These are phyloP conservation scores for Kingdonia uniflora DNA, from an alignment of 164 flowering plant genomes.

Conservation along the genomic window DNA sequence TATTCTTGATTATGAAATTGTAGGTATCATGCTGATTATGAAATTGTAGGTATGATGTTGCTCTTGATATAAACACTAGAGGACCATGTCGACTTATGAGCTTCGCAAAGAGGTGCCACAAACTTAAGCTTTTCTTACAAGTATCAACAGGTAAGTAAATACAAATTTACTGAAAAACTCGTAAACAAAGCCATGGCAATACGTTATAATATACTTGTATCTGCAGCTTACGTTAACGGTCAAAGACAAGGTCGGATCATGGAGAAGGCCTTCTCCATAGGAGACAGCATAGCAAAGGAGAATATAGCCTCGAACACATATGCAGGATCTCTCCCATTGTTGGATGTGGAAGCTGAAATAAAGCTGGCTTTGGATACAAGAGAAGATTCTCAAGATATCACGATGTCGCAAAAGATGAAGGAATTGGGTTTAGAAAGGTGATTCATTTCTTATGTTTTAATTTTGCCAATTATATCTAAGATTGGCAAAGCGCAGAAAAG, in stretches of 20 bases:
- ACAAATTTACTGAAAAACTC: background rate
- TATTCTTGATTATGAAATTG: conserved; percentile 4
- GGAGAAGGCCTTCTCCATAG: conserved; percentile 68
- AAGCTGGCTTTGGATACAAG: conserved; percentile 33
- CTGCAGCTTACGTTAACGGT: conserved; percentile 87
- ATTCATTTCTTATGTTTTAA: background rate
- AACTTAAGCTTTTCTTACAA: conserved; percentile 62
- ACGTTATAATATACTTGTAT: no score
- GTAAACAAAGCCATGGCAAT: background rate
- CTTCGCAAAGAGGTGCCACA: conserved; percentile 60
- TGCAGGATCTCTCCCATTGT: conserved; percentile 19
- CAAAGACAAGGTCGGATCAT: conserved; percentile 74
- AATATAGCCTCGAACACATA: conserved; percentile 16
- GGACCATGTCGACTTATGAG: conserved; percentile 60
- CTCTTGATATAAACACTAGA: conserved; percentile 55
- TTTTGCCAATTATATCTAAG: background rate
- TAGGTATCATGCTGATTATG: conserved; percentile 56
- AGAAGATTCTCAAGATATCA: conserved; percentile 20
- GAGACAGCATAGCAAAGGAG: conserved; percentile 65
- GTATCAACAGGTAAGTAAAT: conserved; percentile 55
- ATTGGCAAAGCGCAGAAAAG: conserved; percentile 20
- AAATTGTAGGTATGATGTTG: conserved; percentile 54
- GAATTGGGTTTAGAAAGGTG: conserved; percentile 76
- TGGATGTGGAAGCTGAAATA: conserved; percentile 66
- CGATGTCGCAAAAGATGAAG: conserved; percentile 52